Percentiles rank a stretch among this genome's conserved stretches.
Conservation (phyloP, 805 yeast genomes). For the Cyberlindnera nakhonratchasimensis region DNA sequence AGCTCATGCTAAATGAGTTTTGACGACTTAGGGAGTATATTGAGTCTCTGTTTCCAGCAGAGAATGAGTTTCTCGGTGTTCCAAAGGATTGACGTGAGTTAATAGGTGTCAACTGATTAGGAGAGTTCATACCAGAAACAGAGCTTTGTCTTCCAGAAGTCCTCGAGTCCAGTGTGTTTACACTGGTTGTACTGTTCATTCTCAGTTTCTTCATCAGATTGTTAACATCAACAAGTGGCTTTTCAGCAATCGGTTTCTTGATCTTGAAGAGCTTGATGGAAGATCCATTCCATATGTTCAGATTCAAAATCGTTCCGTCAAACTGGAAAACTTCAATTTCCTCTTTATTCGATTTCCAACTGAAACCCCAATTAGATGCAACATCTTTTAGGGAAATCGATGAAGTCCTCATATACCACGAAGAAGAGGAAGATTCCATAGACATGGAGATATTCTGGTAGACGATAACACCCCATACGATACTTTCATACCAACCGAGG, state of each 20-base stretch:
- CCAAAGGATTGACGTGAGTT: conserved; percentile 28
- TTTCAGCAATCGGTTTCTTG: conserved; percentile 36
- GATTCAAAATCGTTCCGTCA: conserved; percentile 20
- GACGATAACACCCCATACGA: conserved; percentile 60
- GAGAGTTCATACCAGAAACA: conserved; percentile 19
- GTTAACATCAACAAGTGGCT: conserved; percentile 40
- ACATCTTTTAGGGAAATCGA: conserved; percentile 29
- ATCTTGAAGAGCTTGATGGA: conserved; percentile 31
- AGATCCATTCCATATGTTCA: conserved; percentile 23
- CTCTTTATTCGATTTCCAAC: conserved; percentile 21
- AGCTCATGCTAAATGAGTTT: conserved; percentile 11
- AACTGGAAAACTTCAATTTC: conserved; percentile 14
- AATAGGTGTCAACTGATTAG: conserved; percentile 28
- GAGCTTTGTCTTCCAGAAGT: conserved; percentile 17
- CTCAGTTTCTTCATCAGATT: conserved; percentile 37
- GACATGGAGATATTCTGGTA: conserved; percentile 26
- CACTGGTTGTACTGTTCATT: conserved; percentile 29
- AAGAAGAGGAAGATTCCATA: conserved; percentile 13
- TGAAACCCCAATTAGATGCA: conserved; percentile 38
- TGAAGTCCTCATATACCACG: conserved; percentile 28
- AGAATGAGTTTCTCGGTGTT: conserved; percentile 27
- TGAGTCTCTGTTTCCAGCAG: conserved; percentile 17
- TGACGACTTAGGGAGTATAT: conserved; percentile 21
- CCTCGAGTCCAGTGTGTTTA: conserved; percentile 20
- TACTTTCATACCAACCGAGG: conserved; percentile 72